Evolutionary conservation across 2,329 filamentous ascomycete genomes (phyloP).

Genomic region (Fusarium nurragi): DNA sequence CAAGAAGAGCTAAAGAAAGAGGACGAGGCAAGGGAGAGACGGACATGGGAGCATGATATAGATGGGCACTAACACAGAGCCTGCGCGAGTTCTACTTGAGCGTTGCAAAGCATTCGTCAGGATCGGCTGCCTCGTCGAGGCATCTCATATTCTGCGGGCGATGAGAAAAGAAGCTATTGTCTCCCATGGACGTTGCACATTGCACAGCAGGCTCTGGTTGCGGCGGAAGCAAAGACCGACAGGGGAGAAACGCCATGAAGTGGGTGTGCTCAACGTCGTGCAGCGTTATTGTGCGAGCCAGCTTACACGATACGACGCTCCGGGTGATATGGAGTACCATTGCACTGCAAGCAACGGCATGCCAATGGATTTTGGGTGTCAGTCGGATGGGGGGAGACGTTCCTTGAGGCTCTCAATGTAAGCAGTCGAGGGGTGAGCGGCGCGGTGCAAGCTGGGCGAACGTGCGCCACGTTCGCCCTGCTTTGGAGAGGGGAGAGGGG

Average conservation of each 20-base stretch:
- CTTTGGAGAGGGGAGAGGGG: slow-evolving; percentile 34
- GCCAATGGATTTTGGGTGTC: slow-evolving; percentile 17
- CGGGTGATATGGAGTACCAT: slow-evolving; percentile 15
- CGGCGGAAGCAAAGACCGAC: slow-evolving; percentile 22
- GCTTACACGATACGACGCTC: slow-evolving; percentile 30
- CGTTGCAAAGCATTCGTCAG: slow-evolving; percentile 14
- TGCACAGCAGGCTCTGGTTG: slow-evolving; percentile 22
- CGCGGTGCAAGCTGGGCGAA: slow-evolving; percentile 39
- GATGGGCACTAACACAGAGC: slow-evolving; percentile 11
- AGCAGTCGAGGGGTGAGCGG: slow-evolving; percentile 8
- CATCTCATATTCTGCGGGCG: slow-evolving; percentile 42
- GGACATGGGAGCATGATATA: slow-evolving; percentile 37
- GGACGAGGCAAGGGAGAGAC: slow-evolving; percentile 28
- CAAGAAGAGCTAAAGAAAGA: slow-evolving; percentile 29
- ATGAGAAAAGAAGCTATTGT: slow-evolving; percentile 32
- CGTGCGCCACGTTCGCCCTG: slow-evolving; percentile 42
- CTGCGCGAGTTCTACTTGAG: slow-evolving; percentile 5
- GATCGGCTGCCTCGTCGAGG: slow-evolving; percentile 30
- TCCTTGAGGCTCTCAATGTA: slow-evolving; percentile 37
- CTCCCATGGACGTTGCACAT: slow-evolving; percentile 38
- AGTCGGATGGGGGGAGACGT: slow-evolving; percentile 20
- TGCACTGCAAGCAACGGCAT: slow-evolving; percentile 7
- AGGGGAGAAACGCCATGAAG: slow-evolving; percentile 17
- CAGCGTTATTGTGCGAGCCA: slow-evolving; percentile 22
- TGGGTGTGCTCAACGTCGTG: slow-evolving; percentile 27